Conservation (phyloP, 495 filamentous ascomycete species). For the Durotheca rogersii region DNA sequence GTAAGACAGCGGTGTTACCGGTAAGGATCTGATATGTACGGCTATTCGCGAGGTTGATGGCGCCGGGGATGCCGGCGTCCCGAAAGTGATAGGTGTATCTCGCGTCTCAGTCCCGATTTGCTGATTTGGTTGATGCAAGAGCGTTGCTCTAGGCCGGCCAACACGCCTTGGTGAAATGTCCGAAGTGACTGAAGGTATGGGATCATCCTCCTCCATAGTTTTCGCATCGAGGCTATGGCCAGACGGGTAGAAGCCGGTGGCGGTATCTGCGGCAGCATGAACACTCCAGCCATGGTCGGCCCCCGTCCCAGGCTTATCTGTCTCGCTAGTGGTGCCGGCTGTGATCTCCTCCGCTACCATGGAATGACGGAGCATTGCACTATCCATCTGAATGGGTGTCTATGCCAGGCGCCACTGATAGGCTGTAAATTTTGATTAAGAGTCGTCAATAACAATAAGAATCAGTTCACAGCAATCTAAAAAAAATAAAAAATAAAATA, state of each 20-base stretch:
- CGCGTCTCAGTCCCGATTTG: neutral
- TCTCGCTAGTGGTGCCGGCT: constrained; percentile 9
- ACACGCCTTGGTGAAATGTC: constrained; percentile 15
- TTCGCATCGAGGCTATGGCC: neutral
- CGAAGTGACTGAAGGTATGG: constrained; percentile 16
- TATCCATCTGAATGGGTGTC: no score
- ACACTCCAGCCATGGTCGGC: neutral
- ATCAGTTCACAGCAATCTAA: no score
- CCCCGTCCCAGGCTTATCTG: neutral
- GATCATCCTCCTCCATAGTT: constrained; percentile 8
- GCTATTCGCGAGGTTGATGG: constrained; percentile 19
- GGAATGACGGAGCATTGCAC: neutral
- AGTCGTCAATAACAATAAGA: no score
- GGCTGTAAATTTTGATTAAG: no score
- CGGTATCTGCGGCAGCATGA: neutral
- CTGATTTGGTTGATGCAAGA: constrained; percentile 8
- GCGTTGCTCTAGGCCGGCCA: neutral
- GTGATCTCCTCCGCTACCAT: constrained; percentile 2
- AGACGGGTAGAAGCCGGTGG: neutral
- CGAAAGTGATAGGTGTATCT: constrained; percentile 1
- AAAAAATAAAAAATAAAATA: no score
- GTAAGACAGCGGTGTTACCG: constrained; percentile 25
- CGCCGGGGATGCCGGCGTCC: constrained; percentile 6
- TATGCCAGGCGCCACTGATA: no score
- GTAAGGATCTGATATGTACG: constrained; percentile 31